phyloP scores from a whole-genome alignment of 1,284 basidiomycete genomes.

The Cryptococcus hybrid region DNA sequence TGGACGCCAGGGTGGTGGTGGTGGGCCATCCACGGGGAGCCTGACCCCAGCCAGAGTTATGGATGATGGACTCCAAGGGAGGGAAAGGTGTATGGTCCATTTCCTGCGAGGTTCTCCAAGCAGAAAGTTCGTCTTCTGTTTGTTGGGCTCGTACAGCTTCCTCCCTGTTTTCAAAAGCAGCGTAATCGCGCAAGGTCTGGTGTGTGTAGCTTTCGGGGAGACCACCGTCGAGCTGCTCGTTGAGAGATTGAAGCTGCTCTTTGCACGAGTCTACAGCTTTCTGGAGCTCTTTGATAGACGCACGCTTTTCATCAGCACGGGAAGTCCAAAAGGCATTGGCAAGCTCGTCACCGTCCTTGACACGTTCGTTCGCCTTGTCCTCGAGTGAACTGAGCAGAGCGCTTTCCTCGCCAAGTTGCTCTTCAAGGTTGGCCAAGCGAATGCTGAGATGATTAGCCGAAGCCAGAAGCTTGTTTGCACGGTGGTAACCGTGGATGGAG shows the following conservation, averaged over 20 bases:
- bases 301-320: slow-evolving; percentile 37
- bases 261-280: slow-evolving; percentile 20
- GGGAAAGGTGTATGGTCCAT: slow-evolving; percentile 29
- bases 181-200: slow-evolving; percentile 28
- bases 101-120: slow-evolving; percentile 33
- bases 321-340: slow-evolving; percentile 39
- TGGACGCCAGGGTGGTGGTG: slow-evolving; percentile 3
- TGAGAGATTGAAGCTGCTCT: slow-evolving; percentile 17
- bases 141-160: slow-evolving; percentile 22
- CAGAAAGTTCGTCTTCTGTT: slow-evolving; percentile 38
- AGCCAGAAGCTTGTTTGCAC: slow-evolving; percentile 28
- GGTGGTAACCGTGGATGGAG: slow-evolving; percentile 42
- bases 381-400: slow-evolving; percentile 38
- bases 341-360: slow-evolving; percentile 24
- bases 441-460: slow-evolving; percentile 24
- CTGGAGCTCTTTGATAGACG: slow-evolving; percentile 24
- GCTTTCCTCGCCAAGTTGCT: slow-evolving; percentile 28
- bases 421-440: slow-evolving; percentile 25
- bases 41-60: not conserved
- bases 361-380: slow-evolving; percentile 27
- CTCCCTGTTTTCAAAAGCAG: slow-evolving; percentile 25
- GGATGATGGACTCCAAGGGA: slow-evolving; percentile 36
- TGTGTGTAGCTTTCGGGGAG: slow-evolving; percentile 10
- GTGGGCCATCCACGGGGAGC: slow-evolving; percentile 7
- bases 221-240: slow-evolving; percentile 27